These are phyloP conservation scores for Bonia amplexicaulis DNA, from an alignment of 176 grass and related monocot genomes.

Conservation along the genomic window DNA sequence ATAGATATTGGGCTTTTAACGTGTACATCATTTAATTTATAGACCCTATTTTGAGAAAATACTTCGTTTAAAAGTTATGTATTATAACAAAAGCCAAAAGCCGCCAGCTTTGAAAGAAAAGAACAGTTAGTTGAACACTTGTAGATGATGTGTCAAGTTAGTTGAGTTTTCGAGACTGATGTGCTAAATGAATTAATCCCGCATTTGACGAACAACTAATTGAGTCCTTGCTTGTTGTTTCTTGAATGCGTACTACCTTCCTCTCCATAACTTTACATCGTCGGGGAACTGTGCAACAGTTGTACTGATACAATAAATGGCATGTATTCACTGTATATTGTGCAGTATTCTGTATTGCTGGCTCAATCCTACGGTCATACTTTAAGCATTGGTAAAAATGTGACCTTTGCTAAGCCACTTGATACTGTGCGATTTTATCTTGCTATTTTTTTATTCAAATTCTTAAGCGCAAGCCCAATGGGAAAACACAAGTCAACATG, in stretches of 20 bases:
- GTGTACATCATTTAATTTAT: too few relatives aligned
- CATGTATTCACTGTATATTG: neutral
- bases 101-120: too few relatives aligned
- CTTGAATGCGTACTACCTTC: neutral
- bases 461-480: too few relatives aligned
- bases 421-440: neutral
- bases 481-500: neutral
- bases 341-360: neutral
- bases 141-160: neutral
- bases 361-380: neutral
- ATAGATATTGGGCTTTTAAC: too few relatives aligned
- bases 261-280: neutral
- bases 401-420: neutral
- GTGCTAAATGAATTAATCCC: neutral
- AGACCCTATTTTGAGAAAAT: too few relatives aligned
- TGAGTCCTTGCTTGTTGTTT: neutral
- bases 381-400: neutral
- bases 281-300: neutral
- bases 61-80: too few relatives aligned
- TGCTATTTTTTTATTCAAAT: neutral
- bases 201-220: neutral
- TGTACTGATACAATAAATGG: neutral
- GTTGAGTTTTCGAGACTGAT: constrained; percentile 7
- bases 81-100: too few relatives aligned
- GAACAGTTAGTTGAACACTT: neutral